Evolutionary conservation across 2,329 filamentous ascomycete species (phyloP), one percentile per base, ranked within the genome.

Genomic region (Peltaster fructicola): DNA sequence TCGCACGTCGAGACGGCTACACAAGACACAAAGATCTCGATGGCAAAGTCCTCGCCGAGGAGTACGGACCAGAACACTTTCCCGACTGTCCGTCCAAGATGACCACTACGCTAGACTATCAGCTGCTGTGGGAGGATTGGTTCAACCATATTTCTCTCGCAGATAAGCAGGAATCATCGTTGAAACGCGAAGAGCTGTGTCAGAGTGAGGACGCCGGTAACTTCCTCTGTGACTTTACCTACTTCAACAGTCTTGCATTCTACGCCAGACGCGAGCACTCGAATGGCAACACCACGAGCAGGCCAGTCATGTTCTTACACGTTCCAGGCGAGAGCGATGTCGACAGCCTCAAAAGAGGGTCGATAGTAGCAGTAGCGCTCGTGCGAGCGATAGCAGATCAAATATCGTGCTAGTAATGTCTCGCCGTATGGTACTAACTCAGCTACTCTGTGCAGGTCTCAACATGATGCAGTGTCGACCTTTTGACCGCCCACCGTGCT

Each of bases 1-100:
- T 65, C 17, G 79, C 65, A 0, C 73, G 78, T 41, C 64, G 76
- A 17, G 70, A 78, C 38, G 73, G 73, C 4, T 91, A 90, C 50
- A 37, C 42, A 21, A 51, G 53, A 12, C 62, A 72, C 37, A 54
- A 54, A 11, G 81, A 90, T 45, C 65, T 82, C n/a, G 70, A 82
- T 37, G 68, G 59, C 17, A 40, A 38, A 4, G 39, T 45, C 4
- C 43, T 49, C 9, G 14, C 34, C 0, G 15, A 24, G 4, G 36
- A 47, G 25, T 31, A 46, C 30, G 29, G 39, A 6, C 20, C 29
- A n/a, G 25, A 22, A 3, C 24, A 26, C 8, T 50, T 41, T 23
- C 29, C 17, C 1, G 45, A 47, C 22, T 48, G 41, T 25, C 43
- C 44, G 6, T 20, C 30, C 3, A 29, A 24, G 5, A 34, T 51